Percentiles rank a stretch among this genome's conserved stretches.
These are phyloP conservation scores for Platanthera guangdongensis DNA, from an alignment of 106 monocot species.

Conservation along the genomic window DNA sequence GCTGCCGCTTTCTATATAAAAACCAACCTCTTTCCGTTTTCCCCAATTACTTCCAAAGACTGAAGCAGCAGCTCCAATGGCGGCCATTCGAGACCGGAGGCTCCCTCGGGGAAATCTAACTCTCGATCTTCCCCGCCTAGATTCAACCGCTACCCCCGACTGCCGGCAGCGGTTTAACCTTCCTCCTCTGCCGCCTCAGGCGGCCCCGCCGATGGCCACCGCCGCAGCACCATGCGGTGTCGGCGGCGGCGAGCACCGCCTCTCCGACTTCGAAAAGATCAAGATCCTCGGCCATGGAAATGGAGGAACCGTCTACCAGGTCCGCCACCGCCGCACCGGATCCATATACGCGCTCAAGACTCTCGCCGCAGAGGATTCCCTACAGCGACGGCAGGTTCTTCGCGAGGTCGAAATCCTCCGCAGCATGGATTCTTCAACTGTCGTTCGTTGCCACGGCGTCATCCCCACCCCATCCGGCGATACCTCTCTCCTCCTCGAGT, in stretches of 20 bases:
- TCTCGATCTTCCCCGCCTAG: slow-evolving; percentile 19
- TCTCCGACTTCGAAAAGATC: slow-evolving; percentile 69
- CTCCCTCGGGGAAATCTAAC: slow-evolving; percentile 21
- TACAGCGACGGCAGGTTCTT: neutral
- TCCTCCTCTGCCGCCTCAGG: slow-evolving; percentile 3
- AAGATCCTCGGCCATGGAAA: slow-evolving; percentile 75
- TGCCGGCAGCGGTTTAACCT: slow-evolving; percentile 7
- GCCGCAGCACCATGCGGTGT: slow-evolving; percentile 1
- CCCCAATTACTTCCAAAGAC: neutral
- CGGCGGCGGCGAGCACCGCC: slow-evolving; percentile 20
- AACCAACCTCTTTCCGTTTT: neutral
- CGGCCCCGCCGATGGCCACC: neutral
- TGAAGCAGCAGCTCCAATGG: slow-evolving; percentile 14
- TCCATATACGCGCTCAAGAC: slow-evolving; percentile 61
- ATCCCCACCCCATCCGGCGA: slow-evolving; percentile 33
- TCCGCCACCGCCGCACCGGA: slow-evolving; percentile 46
- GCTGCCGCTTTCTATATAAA: slow-evolving; percentile 1
- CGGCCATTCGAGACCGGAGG: slow-evolving; percentile 26
- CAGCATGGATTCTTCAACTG: slow-evolving; percentile 32
- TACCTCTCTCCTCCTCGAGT: slow-evolving; percentile 38
- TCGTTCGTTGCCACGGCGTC: slow-evolving; percentile 39
- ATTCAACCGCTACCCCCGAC: neutral
- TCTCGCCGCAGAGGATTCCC: slow-evolving; percentile 25
- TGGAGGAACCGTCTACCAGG: slow-evolving; percentile 88
- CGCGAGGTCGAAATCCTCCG: slow-evolving; percentile 61